Conservation (phyloP, 1,139 yeast species). For the Komagataea norvegica region DNA sequence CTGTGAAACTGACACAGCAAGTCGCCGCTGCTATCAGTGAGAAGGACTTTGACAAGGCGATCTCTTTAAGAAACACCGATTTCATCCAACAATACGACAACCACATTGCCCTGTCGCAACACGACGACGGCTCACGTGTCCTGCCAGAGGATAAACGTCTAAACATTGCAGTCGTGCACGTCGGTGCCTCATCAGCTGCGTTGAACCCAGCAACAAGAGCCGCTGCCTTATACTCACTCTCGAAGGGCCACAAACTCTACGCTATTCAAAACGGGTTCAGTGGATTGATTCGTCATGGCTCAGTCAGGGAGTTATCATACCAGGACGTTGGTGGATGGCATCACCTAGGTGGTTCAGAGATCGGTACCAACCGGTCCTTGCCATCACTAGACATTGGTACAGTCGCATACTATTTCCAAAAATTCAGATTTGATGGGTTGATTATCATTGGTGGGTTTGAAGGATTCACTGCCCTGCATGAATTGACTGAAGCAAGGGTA, state of each 20-base stretch:
- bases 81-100: conserved; percentile 63
- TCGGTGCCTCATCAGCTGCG: conserved; percentile 84
- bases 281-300: conserved; percentile 73
- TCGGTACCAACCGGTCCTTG: conserved; percentile 72
- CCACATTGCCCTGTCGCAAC: conserved; percentile 59
- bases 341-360: conserved; percentile 73
- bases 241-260: conserved; percentile 68
- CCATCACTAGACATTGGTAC: conserved; percentile 70
- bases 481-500: conserved; percentile 57
- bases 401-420: conserved; percentile 72
- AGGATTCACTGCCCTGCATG: conserved; percentile 65
- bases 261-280: conserved; percentile 75
- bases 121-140: conserved; percentile 56
- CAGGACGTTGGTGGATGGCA: conserved; percentile 71
- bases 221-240: conserved; percentile 67
- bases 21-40: conserved; percentile 64
- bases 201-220: conserved; percentile 75
- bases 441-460: conserved; percentile 78
- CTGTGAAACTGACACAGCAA: conserved; percentile 62
- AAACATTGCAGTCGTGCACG: conserved; percentile 67
- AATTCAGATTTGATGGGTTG: conserved; percentile 67
- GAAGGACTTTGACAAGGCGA: conserved; percentile 60
- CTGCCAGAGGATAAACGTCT: conserved; percentile 54
- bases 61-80: conserved; percentile 64
- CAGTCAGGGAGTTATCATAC: conserved; percentile 60